These are phyloP conservation scores for Limnanthes douglasii DNA, from an alignment of 345 rosid genomes.

Conservation along the genomic window DNA sequence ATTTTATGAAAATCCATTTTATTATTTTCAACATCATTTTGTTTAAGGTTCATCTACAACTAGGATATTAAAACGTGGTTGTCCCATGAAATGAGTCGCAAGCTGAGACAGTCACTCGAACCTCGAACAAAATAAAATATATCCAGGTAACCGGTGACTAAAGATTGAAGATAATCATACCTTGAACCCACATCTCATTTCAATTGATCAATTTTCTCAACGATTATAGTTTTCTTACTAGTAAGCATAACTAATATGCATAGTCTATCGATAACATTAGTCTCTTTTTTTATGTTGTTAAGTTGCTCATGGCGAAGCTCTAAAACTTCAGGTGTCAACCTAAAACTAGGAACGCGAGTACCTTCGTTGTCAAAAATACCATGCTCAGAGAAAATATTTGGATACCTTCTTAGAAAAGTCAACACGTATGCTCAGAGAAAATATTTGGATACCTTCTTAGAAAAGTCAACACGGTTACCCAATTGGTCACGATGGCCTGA, in stretches of 20 bases:
- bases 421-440: constrained; percentile 46
- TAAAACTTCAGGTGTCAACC: constrained; percentile 36
- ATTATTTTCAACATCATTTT: constrained; percentile 7
- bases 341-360: constrained; percentile 55
- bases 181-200: constrained; percentile 84
- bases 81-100: constrained; percentile 46
- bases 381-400: constrained; percentile 42
- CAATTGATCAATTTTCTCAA: constrained; percentile 66
- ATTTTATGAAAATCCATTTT: too few species aligned
- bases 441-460: constrained; percentile 52
- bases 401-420: constrained; percentile 52
- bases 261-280: constrained; percentile 31
- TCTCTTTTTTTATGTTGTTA: constrained; percentile 10
- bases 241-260: constrained; percentile 73
- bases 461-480: constrained; percentile 38
- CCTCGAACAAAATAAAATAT: constrained; percentile 34
- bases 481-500: constrained; percentile 43
- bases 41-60: constrained; percentile 25
- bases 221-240: constrained; percentile 33
- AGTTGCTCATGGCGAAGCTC: constrained; percentile 27
- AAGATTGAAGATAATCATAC: constrained; percentile 23
- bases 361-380: constrained; percentile 51
- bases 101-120: constrained; percentile 38
- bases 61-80: constrained; percentile 40
- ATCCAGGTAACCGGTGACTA: constrained; percentile 25